Conservation (phyloP, 148 eudicot genomes). For the Spergularia bocconei region DNA sequence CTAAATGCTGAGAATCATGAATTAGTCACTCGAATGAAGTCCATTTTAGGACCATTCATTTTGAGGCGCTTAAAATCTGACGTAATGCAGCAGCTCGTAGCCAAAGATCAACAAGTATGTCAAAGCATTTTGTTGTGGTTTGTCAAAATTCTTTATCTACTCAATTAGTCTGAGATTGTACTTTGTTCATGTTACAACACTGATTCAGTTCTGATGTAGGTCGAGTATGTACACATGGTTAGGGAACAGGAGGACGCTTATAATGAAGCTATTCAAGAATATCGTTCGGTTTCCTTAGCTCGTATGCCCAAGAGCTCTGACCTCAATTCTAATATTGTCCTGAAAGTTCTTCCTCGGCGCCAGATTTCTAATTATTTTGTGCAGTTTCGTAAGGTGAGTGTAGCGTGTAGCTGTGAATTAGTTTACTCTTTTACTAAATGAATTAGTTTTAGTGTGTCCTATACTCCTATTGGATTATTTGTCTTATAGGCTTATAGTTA, state of each 20-base stretch:
- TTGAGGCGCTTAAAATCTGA: conserved; percentile 90
- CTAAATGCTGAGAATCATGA: conserved; percentile 70
- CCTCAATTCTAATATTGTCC: conserved; percentile 30
- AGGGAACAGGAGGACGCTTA: conserved; percentile 72
- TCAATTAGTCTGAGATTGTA: background rate
- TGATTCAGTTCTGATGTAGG: conserved; percentile 42
- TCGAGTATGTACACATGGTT: conserved; percentile 74
- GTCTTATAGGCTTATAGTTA: background rate
- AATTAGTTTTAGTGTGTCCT: background rate
- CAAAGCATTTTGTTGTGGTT: background rate
- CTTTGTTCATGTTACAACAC: background rate
- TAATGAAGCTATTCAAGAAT: conserved; percentile 81
- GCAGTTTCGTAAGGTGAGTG: conserved; percentile 88
- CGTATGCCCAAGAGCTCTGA: conserved; percentile 51
- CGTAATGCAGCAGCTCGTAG: conserved; percentile 94
- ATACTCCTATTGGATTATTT: background rate
- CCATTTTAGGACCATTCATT: conserved; percentile 94
- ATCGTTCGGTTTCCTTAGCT: conserved; percentile 61
- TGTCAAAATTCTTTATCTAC: background rate
- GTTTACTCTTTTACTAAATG: too few relatives aligned
- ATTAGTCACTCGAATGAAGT: conserved; percentile 81
- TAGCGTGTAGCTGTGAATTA: conserved; percentile 8
- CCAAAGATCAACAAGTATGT: conserved; percentile 70
- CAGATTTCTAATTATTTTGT: conserved; percentile 93
- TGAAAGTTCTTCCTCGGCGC: conserved; percentile 64